A percentile compares a stretch with the other conserved stretches of the same genome.
Conservation (phyloP, 257 asterid species). For the Ilex aquifolium region DNA sequence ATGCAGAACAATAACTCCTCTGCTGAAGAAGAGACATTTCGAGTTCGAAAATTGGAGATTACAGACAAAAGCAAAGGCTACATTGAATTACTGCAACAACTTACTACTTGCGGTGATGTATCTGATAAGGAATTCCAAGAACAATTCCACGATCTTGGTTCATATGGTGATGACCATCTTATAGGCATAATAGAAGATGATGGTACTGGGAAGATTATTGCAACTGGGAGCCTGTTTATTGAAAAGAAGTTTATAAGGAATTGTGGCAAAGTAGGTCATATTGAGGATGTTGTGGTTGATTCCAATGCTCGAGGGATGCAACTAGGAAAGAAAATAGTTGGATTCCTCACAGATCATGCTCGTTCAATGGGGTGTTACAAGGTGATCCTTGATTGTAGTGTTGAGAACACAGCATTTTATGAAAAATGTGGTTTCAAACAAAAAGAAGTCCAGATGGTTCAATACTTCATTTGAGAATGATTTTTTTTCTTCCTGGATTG, state of each 20-base stretch:
- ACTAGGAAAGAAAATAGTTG: constrained; percentile 64
- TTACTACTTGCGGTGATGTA: constrained; percentile 55
- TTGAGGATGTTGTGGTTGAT: constrained; percentile 93
- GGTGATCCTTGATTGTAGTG: constrained; percentile 77
- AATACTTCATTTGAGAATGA: constrained; percentile 41
- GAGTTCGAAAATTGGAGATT: constrained; percentile 56
- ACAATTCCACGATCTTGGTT: constrained; percentile 44
- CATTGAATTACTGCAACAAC: constrained; percentile 56
- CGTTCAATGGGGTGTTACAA: constrained; percentile 67
- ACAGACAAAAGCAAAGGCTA: constrained; percentile 66
- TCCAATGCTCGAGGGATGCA: constrained; percentile 60
- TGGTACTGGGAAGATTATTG: constrained; percentile 50
- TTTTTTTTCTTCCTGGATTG: background rate
- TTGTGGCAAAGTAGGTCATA: constrained; percentile 79
- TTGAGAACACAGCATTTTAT: constrained; percentile 55
- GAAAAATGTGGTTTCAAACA: constrained; percentile 83
- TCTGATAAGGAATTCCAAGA: constrained; percentile 50
- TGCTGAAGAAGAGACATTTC: constrained; percentile 29
- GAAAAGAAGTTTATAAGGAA: constrained; percentile 70
- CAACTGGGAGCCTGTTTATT: constrained; percentile 67
- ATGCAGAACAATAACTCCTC: constrained; percentile 25
- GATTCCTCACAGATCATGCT: constrained; percentile 63
- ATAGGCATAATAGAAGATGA: constrained; percentile 63
- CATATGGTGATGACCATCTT: constrained; percentile 55
- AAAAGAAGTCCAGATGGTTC: constrained; percentile 72